Evolutionary conservation across 2,329 filamentous ascomycete species (phyloP), one percentile per base, ranked within the genome.

Genomic region (Colletotrichum horii): DNA sequence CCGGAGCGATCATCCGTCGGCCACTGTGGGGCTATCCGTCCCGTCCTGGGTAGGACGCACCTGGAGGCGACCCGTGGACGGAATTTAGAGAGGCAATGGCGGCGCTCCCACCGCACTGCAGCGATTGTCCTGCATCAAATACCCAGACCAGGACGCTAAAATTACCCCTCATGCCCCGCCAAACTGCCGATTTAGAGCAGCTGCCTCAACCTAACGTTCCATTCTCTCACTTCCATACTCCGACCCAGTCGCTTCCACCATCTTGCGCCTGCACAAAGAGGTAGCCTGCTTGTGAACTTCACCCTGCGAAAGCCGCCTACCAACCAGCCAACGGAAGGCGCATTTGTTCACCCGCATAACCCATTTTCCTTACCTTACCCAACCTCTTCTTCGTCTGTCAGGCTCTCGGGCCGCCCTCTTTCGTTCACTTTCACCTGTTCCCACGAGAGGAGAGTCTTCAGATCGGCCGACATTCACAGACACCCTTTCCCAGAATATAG

Each of bases 111-210:
- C 68, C 52, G 19, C 28, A 56, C 43, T 34, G 36, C 32, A 68
- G 64, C 70, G 43, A 62, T 60, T 64, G 48, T 65, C 58, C 70
- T 68, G 64, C 56, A 70, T 66, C 66, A 69, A 32, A 66, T 56
- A 64, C 43, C n/a, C 12, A 22, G 43, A 22, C n/a, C 8, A n/a
- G 43, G 55, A 62, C 74, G 55, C 74, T 75, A 75, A 66, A 76
- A 75, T 70, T 74, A 76, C 74, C 74, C 74, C 74, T 75, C 74
- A 64, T 76, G 71, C 71, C 74, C 74, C 73, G 69, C 73, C 62
- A 75, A 67, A 73, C 73, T 72, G 26, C 73, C 64, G 43, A 67
- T 75, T 72, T 69, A 52, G 69, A 64, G 69, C 62, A 71, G 72
- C 61, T 75, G 69, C 72, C 30, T 71, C 38, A 24, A 61, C 62